These are phyloP conservation scores for Drosera spatulata DNA, from an alignment of 179 eudicot species.

Conservation along the genomic window DNA sequence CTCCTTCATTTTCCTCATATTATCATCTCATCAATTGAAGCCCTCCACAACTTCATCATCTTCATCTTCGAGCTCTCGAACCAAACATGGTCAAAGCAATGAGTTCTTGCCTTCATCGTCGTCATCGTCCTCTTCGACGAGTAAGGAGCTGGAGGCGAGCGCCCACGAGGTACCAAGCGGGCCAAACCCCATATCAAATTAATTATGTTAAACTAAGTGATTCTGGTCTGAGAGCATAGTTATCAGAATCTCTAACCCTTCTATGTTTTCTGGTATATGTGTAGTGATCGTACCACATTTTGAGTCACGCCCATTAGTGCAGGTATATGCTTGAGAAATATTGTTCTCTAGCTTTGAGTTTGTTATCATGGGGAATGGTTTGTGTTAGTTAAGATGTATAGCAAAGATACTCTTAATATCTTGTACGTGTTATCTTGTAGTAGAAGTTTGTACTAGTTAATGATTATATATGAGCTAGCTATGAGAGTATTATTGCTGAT, in stretches of 20 bases:
- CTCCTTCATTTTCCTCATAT: slow-evolving; percentile 26
- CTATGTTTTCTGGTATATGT: neutral
- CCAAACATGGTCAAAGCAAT: neutral
- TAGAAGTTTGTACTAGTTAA: no score
- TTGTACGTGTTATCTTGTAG: no score
- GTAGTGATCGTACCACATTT: no score
- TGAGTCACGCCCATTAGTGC: no score
- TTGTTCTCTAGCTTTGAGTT: no score
- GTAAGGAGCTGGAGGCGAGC: neutral
- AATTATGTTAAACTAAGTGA: neutral
- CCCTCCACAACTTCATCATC: neutral
- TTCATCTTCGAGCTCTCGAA: neutral
- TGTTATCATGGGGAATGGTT: no score
- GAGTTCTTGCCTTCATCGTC: neutral
- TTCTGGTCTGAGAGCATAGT: neutral
- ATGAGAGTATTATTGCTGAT: neutral
- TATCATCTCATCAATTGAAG: slow-evolving; percentile 1
- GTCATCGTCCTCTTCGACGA: neutral
- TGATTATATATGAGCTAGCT: neutral
- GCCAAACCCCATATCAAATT: slow-evolving; percentile 10
- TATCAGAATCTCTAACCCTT: neutral
- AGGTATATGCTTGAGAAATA: no score
- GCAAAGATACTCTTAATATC: neutral
- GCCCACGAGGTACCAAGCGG: slow-evolving; percentile 12
- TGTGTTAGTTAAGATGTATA: neutral